These are phyloP conservation scores for Gossypium herbaceum DNA, from an alignment of 345 rosid genomes.

Conservation along the genomic window DNA sequence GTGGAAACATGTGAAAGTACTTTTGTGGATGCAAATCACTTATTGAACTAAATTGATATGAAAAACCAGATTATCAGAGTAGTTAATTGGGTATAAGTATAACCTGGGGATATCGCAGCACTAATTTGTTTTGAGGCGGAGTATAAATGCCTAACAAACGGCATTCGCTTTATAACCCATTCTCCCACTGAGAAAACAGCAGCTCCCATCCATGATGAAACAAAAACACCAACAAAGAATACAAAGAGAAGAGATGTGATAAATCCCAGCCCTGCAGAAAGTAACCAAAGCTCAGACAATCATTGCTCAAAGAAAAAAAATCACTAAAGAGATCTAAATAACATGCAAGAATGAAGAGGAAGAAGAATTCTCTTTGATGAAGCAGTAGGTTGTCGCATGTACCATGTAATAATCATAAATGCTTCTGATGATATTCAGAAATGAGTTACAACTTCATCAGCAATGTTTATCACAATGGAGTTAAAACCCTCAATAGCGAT, in stretches of 20 bases:
- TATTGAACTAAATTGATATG: constrained; percentile 4
- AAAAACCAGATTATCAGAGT: neutral
- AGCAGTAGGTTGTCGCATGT: neutral
- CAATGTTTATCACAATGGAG: neutral
- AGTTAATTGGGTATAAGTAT: constrained; percentile 14
- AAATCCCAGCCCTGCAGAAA: constrained; percentile 62
- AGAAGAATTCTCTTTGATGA: neutral
- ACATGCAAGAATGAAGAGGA: neutral
- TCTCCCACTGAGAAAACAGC: constrained; percentile 64
- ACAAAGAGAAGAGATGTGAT: constrained; percentile 60
- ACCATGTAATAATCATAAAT: neutral
- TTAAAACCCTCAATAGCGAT: neutral
- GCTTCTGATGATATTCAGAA: neutral
- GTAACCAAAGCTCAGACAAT: constrained; percentile 10
- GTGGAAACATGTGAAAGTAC: neutral
- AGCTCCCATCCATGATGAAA: constrained; percentile 67
- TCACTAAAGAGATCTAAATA: neutral
- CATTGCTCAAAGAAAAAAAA: neutral
- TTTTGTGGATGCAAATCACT: constrained; percentile 12
- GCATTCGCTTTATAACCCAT: constrained; percentile 68
- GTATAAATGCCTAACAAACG: constrained; percentile 60
- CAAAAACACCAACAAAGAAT: constrained; percentile 60
- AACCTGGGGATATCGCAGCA: constrained; percentile 74
- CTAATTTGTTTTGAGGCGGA: constrained; percentile 78
- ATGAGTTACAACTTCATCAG: neutral